Percentiles rank a stretch among this genome's conserved stretches.
Evolutionary conservation across 2,329 filamentous ascomycete species (phyloP).

Genomic region (Lecanoromycetidae sp.): DNA sequence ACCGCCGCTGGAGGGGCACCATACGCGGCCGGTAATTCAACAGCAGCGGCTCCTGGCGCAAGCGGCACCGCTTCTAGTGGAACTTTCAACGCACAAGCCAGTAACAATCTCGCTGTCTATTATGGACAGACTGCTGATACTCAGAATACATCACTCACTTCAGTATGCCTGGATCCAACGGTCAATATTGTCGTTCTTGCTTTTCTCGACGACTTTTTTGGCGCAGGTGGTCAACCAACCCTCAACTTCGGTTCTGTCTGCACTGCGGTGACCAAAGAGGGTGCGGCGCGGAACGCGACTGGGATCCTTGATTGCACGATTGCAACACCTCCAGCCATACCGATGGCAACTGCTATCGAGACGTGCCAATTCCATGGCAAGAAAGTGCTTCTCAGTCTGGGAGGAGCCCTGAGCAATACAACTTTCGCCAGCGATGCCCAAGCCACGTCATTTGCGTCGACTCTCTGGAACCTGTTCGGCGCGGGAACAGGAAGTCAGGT

Average conservation of each 20-base stretch:
- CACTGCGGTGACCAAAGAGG: conserved; percentile 10
- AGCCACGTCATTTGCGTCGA: conserved; percentile 24
- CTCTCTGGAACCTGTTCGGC: conserved; percentile 29
- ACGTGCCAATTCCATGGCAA: conserved; percentile 30
- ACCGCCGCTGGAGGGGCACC: background rate
- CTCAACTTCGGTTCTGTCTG: conserved; percentile 22
- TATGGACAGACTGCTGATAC: conserved; percentile 22
- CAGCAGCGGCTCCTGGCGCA: background rate
- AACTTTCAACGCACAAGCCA: conserved; percentile 11
- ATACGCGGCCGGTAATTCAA: too few relatives aligned
- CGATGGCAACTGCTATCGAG: conserved; percentile 18
- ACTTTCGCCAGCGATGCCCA: conserved; percentile 22
- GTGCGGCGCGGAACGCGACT: conserved; percentile 18
- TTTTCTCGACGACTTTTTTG: conserved; percentile 21
- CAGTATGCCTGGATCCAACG: conserved; percentile 21
- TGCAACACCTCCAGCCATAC: too few relatives aligned
- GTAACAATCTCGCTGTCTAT: conserved; percentile 20
- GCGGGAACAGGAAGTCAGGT: conserved; percentile 19
- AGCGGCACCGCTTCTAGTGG: background rate
- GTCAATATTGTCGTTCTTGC: conserved; percentile 25
- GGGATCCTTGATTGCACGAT: conserved; percentile 21
- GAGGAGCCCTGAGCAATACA: conserved; percentile 19
- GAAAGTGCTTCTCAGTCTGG: conserved; percentile 31
- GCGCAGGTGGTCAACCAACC: conserved; percentile 19
- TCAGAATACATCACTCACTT: conserved; percentile 13